A percentile compares a stretch with the other conserved stretches of the same genome.
Conservation (phyloP, 345 rosid species). For the Cardiospermum halicacabum region DNA sequence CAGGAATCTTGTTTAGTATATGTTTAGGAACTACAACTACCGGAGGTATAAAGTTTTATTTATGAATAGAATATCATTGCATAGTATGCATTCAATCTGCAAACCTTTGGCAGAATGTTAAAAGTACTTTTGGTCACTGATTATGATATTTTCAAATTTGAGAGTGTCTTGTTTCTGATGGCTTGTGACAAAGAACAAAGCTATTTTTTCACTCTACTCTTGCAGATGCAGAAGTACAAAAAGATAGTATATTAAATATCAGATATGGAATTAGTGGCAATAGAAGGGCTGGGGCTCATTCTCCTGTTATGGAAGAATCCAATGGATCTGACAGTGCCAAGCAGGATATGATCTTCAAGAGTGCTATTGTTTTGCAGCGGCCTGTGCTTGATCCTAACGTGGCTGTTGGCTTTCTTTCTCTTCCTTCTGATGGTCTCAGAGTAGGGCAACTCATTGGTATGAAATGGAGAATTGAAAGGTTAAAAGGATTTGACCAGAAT, state of each 20-base stretch:
- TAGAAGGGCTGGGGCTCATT: constrained; percentile 80
- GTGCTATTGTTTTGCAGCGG: constrained; percentile 69
- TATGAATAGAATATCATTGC: neutral
- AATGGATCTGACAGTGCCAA: constrained; percentile 31
- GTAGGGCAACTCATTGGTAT: constrained; percentile 82
- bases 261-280: constrained; percentile 71
- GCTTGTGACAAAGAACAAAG: neutral
- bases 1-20: constrained; percentile 73
- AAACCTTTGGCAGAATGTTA: constrained; percentile 6
- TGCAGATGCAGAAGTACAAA: constrained; percentile 34
- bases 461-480: constrained; percentile 91
- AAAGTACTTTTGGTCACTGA: neutral
- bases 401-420: constrained; percentile 88
- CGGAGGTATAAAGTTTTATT: constrained; percentile 39
- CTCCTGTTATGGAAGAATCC: constrained; percentile 48
- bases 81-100: neutral
- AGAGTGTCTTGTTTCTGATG: neutral
- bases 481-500: constrained; percentile 51
- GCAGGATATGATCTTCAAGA: constrained; percentile 69
- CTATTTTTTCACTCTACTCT: constrained; percentile 28
- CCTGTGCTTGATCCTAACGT: constrained; percentile 93
- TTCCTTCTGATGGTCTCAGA: constrained; percentile 73
- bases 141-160: neutral
- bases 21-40: constrained; percentile 44
- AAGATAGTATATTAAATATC: constrained; percentile 75